phyloP scores from a whole-genome alignment of 1,139 yeast genomes.

The Suhomyces taliae region DNA sequence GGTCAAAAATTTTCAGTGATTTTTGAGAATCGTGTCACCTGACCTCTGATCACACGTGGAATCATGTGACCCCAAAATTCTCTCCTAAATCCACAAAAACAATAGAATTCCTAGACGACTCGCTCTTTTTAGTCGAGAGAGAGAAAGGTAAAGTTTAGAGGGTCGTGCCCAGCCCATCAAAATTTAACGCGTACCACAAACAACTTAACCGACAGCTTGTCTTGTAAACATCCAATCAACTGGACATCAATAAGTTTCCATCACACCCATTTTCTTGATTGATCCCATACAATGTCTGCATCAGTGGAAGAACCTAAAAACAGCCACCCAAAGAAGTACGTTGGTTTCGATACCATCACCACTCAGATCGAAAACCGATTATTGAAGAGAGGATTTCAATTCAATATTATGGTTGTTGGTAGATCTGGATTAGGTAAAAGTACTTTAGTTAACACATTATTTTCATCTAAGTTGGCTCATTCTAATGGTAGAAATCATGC shows the following conservation, averaged over 20 bases:
- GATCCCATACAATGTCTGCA: constrained; percentile 12
- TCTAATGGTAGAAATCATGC: constrained; percentile 69
- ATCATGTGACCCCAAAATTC: constrained; percentile 1
- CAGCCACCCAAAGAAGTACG: constrained; percentile 55
- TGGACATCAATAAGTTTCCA: no score
- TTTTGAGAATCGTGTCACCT: not conserved
- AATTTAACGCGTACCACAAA: constrained; percentile 8
- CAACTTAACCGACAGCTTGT: constrained; percentile 9
- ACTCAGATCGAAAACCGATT: constrained; percentile 91
- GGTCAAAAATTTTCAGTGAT: constrained; percentile 5
- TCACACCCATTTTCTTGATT: not conserved
- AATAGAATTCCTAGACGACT: not conserved
- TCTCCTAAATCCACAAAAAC: no score
- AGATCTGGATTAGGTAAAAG: constrained; percentile 94
- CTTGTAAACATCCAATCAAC: constrained; percentile 6
- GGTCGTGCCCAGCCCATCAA: constrained; percentile 6
- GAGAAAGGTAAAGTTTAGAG: no score
- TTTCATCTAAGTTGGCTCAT: constrained; percentile 76
- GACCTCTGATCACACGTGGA: no score
- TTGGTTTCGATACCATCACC: constrained; percentile 96
- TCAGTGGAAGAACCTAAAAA: constrained; percentile 16
- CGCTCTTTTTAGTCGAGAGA: no score
- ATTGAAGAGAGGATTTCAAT: constrained; percentile 89
- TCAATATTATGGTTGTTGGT: constrained; percentile 92
- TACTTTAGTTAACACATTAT: constrained; percentile 85